Conservation (phyloP, 2,329 filamentous ascomycete genomes). For the Zymoseptoria tritici region DNA sequence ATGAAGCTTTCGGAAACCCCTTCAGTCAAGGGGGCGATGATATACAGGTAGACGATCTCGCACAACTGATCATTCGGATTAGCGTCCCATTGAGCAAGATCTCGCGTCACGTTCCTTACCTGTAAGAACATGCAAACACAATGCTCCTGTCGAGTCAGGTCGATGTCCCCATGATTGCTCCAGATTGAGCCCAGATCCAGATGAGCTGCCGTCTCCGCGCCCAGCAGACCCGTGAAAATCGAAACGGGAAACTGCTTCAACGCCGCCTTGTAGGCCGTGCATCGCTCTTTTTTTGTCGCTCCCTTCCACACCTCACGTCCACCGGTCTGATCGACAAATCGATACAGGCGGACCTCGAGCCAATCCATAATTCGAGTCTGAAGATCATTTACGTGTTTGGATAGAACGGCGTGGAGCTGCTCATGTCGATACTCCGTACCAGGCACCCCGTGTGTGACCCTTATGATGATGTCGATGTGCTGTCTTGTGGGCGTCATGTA, state of each 20-base stretch:
- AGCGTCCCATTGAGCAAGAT: too few species aligned
- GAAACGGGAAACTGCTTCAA: background rate
- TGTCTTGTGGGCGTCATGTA: background rate
- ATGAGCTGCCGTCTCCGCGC: background rate
- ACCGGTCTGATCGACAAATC: background rate
- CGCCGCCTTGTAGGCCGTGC: background rate
- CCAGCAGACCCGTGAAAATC: background rate
- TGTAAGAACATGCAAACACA: too few species aligned
- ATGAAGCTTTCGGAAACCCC: too few species aligned
- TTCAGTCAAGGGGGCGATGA: too few species aligned
- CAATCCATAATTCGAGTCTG: background rate
- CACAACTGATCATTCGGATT: too few species aligned
- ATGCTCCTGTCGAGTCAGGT: background rate
- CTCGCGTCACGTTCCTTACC: too few species aligned
- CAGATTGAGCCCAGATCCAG: background rate
- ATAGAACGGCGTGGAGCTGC: background rate
- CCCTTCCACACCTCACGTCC: background rate
- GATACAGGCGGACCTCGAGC: background rate
- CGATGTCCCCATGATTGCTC: background rate
- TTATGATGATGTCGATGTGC: background rate
- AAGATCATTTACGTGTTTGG: background rate
- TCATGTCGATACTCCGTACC: background rate
- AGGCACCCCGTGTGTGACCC: background rate
- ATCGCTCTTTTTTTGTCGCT: too few species aligned
- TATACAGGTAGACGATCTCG: too few species aligned